phyloP scores from a whole-genome alignment of 2,329 filamentous ascomycete genomes.

The Fusarium illudens region DNA sequence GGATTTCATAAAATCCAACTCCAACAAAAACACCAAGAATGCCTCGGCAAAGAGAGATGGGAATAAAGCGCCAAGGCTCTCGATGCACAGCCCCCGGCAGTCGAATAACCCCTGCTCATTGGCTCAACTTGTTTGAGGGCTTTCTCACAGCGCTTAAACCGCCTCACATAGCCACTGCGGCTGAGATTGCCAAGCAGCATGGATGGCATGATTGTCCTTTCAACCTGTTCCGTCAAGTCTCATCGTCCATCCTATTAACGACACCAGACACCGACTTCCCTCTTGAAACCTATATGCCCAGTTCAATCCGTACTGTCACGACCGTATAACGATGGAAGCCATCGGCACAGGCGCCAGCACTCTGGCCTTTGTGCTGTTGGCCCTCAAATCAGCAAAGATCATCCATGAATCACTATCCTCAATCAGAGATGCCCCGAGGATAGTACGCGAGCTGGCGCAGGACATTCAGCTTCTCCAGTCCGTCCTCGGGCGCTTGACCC shows the following conservation, averaged over 20 bases:
- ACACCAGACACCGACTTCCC: too few relatives aligned
- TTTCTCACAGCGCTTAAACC: not conserved
- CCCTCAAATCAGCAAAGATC: conserved; percentile 14
- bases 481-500: not conserved
- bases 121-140: not conserved
- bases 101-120: not conserved
- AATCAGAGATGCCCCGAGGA: conserved; percentile 9
- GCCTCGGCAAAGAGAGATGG: not conserved
- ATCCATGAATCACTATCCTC: conserved; percentile 10
- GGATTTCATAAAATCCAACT: too few relatives aligned
- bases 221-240: too few relatives aligned
- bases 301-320: not conserved
- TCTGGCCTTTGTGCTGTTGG: conserved; percentile 11
- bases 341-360: conserved; percentile 17
- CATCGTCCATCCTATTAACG: too few relatives aligned
- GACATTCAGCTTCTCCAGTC: conserved; percentile 9
- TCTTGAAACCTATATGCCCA: too few relatives aligned
- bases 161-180: not conserved
- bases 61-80: not conserved
- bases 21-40: not conserved
- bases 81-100: not conserved
- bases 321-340: conserved; percentile 3
- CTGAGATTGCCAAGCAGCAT: not conserved
- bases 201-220: not conserved
- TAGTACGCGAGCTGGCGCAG: not conserved